Base-by-base conservation (phyloP, 2,329 filamentous ascomycete species). In the Lachnellula arida region DNA sequence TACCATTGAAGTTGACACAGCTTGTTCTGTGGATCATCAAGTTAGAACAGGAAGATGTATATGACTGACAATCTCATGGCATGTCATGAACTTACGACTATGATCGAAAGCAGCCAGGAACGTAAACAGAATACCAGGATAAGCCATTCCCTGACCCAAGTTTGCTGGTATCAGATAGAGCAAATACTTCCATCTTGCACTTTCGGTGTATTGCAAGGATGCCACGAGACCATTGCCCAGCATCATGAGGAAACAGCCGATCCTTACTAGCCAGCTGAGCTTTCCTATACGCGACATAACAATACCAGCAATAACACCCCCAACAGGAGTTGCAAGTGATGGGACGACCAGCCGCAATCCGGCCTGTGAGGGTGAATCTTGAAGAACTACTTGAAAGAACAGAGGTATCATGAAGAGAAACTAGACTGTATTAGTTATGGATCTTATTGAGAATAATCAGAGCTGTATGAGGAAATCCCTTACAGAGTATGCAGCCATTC, bases 321-420 rank as follows among this genome's bases (percentile, higher is more conserved):
- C 81, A 50, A 80, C 66, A 2, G 82, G 82, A 0, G 79, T 79
- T 0, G 80, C 82, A 9, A 88, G 65, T 0, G 84, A 86, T 1
- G 86, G 82, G 1, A 85, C 79, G 0, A 84, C 79, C 6, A 89
- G 78, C 1, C 85, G 79, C 5, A 83, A 77, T 0, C 86, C 86
- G 0, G 86, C 86, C 14, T 77, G 76, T 0, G 85, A 84, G 0
- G 86, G 81, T 0, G 81, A 81, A 57, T 88, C 84, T 2, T 82
- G 71, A 2, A 86, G 76, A 6, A 88, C 82, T 0, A 82, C 82
- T 62, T 88, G 85, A 66, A 88, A 89, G 72, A 86, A 89, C 5
- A 89, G 73, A 0, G 87, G 87, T 0, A 86, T 77, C 65, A 86
- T 86, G 72, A 89, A 89, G 15, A 88, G 74, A 60, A 88, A 81